phyloP scores from a whole-genome alignment of 108 stramenopile species.

The Nannochloropsis gaditana region DNA sequence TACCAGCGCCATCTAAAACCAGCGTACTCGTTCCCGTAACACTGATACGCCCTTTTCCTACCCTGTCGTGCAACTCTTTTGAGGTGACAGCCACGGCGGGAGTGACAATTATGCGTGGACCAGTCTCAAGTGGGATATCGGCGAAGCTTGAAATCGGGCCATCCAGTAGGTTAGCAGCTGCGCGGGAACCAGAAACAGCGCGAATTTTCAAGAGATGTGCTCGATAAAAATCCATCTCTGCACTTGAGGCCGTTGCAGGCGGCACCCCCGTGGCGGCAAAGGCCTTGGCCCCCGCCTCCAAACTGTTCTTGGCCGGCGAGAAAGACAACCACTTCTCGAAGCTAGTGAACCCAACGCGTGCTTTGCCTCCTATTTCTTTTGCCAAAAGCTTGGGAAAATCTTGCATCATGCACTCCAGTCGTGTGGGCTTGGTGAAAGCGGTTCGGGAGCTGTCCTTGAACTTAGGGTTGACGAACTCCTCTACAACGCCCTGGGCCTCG shows the following conservation, averaged over 20 bases:
- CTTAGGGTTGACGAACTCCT: slow-evolving; percentile 64
- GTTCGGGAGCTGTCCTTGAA: slow-evolving; percentile 50
- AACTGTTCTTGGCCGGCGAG: slow-evolving; percentile 88
- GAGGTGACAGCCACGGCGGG: neutral
- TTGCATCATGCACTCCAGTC: slow-evolving; percentile 66
- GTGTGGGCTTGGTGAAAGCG: slow-evolving; percentile 60
- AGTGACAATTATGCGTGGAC: neutral
- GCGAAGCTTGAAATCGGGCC: neutral
- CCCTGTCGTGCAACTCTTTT: neutral
- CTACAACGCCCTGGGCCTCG: slow-evolving; percentile 56
- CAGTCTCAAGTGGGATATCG: neutral
- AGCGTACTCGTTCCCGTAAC: slow-evolving; percentile 11
- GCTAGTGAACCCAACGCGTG: slow-evolving; percentile 45
- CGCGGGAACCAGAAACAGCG: neutral
- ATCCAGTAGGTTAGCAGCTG: neutral
- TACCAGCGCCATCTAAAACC: neutral
- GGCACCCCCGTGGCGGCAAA: slow-evolving; percentile 63
- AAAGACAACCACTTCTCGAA: slow-evolving; percentile 85
- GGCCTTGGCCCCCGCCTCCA: slow-evolving; percentile 71
- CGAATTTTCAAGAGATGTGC: neutral
- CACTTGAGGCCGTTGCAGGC: slow-evolving; percentile 38
- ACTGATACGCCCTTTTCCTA: neutral
- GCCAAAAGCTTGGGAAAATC: slow-evolving; percentile 61
- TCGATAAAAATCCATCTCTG: neutral
- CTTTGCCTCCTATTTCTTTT: slow-evolving; percentile 59